Evolutionary conservation across 2,329 filamentous ascomycete genomes (phyloP), one percentile per base, ranked within the genome.

Genomic region (Aspergillus melleus): DNA sequence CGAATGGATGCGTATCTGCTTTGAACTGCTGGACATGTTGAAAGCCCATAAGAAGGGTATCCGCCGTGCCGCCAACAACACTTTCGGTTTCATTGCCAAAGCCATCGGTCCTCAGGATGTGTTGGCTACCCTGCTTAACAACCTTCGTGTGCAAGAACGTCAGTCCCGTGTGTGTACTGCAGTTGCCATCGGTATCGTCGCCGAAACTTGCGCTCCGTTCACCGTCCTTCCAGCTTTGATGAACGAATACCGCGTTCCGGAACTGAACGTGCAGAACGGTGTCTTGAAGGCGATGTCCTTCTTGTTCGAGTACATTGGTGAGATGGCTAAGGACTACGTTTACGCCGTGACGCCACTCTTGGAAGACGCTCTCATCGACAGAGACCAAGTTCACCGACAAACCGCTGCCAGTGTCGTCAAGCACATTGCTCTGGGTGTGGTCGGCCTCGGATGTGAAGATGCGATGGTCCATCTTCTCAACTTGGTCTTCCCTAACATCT

Each of bases 11-110:
- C 89, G 95, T 74, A 99, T 99, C 75, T 99, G 95, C 80, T 99
- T 99, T 77, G 95, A 99, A 80, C 83, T 99, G 56, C 87, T 99
- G 30, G 95, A 99, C 79, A 99, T 99, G 95, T 86, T 99, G 71
- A 99, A 99, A 79, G 95, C 95, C 6, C 95, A 99, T 83, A 99
- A 99, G 81, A 99, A 99, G 84, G 96, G 95, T 66, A 99, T 99
- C 68, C 90, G 95, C 66, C 90, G 95, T 76, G 95, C 95, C 22
- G 96, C 95, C 69, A 99, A 99, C 86, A 99, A 99, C 82, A 99
- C 95, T 0, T 99, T 99, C 71, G 95, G 95, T 76, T 99, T 97
- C 84, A 99, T 99, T 71, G 95, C 95, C 74, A 99, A 99, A 80
- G 95, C 95, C 61, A 99, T 99, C 70, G 95, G 95, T 67, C 95